Percentiles rank a stretch among this genome's conserved stretches.
Evolutionary conservation across 2,329 filamentous ascomycete genomes (phyloP).

Genomic region (Piedraia hortae): DNA sequence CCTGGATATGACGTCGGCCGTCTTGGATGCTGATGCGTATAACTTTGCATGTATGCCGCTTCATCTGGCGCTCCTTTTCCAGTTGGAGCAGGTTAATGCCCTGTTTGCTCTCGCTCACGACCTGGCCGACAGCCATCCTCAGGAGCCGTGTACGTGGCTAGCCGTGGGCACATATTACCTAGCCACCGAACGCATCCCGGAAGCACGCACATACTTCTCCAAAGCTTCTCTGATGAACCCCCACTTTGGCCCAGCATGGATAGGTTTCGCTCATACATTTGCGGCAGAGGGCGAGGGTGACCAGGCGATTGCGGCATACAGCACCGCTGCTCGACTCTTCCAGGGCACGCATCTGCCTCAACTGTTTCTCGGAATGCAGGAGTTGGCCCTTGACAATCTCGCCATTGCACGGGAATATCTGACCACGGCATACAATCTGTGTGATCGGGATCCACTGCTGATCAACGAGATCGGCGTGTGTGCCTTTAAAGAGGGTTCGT

Average conservation of each 20-base stretch:
- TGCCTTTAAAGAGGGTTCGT: slow-evolving; percentile 70
- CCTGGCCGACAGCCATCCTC: slow-evolving; percentile 68
- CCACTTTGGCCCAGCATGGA: slow-evolving; percentile 93
- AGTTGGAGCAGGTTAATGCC: slow-evolving; percentile 62
- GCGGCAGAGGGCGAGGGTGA: slow-evolving; percentile 94
- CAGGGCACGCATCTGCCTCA: slow-evolving; percentile 92
- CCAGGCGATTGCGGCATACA: slow-evolving; percentile 92
- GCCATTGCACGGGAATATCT: slow-evolving; percentile 81
- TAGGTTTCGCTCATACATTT: slow-evolving; percentile 95
- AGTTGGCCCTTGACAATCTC: slow-evolving; percentile 87
- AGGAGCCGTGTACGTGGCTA: slow-evolving; percentile 77
- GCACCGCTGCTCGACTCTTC: slow-evolving; percentile 76
- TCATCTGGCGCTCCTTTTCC: slow-evolving; percentile 72
- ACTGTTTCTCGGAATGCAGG: slow-evolving; percentile 93
- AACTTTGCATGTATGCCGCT: slow-evolving; percentile 74
- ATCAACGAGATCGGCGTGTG: slow-evolving; percentile 91
- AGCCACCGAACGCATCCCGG: slow-evolving; percentile 62
- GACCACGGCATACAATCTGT: slow-evolving; percentile 60
- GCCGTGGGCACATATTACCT: slow-evolving; percentile 93
- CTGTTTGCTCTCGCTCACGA: slow-evolving; percentile 84
- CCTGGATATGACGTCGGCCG: slow-evolving; percentile 52
- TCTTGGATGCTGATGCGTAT: slow-evolving; percentile 62
- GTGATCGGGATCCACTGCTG: slow-evolving; percentile 62
- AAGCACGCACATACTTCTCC: slow-evolving; percentile 84
- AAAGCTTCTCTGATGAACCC: slow-evolving; percentile 95